phyloP scores from a whole-genome alignment of 805 yeast species.

The Barnettozyma vustinii region DNA sequence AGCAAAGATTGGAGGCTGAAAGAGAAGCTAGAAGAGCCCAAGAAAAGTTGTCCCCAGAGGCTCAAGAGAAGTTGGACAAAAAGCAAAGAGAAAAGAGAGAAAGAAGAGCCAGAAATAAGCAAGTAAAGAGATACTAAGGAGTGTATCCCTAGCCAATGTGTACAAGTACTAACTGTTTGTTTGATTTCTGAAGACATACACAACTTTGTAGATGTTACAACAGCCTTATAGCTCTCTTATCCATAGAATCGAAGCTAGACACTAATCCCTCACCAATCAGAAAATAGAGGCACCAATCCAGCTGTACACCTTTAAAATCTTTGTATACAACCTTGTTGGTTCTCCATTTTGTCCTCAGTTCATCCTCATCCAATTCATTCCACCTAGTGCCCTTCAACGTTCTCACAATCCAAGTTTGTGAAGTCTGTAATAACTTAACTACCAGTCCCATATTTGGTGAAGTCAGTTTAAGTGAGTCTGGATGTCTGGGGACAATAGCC shows the following conservation, averaged over 20 bases:
- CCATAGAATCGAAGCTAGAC: slow-evolving; percentile 49
- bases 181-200: not conserved
- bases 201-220: not conserved
- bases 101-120: slow-evolving; percentile 60
- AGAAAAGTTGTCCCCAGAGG: slow-evolving; percentile 61
- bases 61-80: slow-evolving; percentile 71
- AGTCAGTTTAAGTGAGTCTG: slow-evolving; percentile 35
- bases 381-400: slow-evolving; percentile 31
- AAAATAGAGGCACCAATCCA: slow-evolving; percentile 46
- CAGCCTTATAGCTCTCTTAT: slow-evolving; percentile 19
- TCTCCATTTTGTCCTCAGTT: slow-evolving; percentile 41
- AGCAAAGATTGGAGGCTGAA: slow-evolving; percentile 64
- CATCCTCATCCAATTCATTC: slow-evolving; percentile 40
- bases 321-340: slow-evolving; percentile 37
- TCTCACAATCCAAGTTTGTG: slow-evolving; percentile 40
- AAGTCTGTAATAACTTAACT: slow-evolving; percentile 38
- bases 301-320: slow-evolving; percentile 46
- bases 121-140: slow-evolving; percentile 19
- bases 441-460: slow-evolving; percentile 48
- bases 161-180: no score
- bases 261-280: slow-evolving; percentile 46
- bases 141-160: not conserved
- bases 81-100: slow-evolving; percentile 79
- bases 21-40: slow-evolving; percentile 57
- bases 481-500: slow-evolving; percentile 37